Evolutionary conservation across 106 monocot genomes (phyloP).

Genomic region (Dendrobium catenatum): DNA sequence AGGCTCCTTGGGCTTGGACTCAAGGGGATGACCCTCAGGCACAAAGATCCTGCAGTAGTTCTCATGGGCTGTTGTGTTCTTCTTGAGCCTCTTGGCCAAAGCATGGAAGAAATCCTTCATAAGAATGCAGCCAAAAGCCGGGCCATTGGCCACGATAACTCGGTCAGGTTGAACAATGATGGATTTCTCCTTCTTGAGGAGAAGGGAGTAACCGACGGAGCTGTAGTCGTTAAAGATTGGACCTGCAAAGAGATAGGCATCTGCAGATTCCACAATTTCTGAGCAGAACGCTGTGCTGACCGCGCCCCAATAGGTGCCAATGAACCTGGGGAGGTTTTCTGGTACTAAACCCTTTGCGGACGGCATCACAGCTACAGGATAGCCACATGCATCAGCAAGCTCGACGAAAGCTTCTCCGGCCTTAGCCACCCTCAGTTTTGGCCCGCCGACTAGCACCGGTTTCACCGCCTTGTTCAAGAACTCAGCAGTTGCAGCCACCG

Average conservation of each 20-base stretch:
- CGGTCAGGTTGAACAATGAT: constrained; percentile 16
- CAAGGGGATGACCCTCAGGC: constrained; percentile 7
- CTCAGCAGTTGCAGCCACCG: constrained; percentile 14
- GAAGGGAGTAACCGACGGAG: constrained; percentile 22
- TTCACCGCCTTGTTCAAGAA: constrained; percentile 23
- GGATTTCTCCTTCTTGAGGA: constrained; percentile 21
- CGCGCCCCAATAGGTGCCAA: constrained; percentile 22
- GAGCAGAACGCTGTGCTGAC: constrained; percentile 21
- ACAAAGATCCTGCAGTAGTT: constrained; percentile 16
- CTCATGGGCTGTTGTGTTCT: constrained; percentile 20
- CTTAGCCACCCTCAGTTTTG: constrained; percentile 16
- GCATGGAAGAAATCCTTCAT: constrained; percentile 20
- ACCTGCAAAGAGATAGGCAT: constrained; percentile 22
- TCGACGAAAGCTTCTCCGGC: constrained; percentile 13
- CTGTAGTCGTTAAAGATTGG: constrained; percentile 25
- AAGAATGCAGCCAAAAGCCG: constrained; percentile 15
- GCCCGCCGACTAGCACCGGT: constrained; percentile 16
- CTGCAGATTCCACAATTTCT: constrained; percentile 18
- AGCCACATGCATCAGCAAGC: constrained; percentile 12
- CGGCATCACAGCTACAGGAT: constrained; percentile 17
- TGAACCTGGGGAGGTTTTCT: constrained; percentile 13
- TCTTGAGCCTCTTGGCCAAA: constrained; percentile 15
- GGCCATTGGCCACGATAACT: constrained; percentile 10
- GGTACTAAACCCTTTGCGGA: constrained; percentile 16
- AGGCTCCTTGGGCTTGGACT: constrained; percentile 11